Evolutionary conservation across 345 rosid species (phyloP), one percentile per base, ranked within the genome.

Genomic region (Erodium maritimum): DNA sequence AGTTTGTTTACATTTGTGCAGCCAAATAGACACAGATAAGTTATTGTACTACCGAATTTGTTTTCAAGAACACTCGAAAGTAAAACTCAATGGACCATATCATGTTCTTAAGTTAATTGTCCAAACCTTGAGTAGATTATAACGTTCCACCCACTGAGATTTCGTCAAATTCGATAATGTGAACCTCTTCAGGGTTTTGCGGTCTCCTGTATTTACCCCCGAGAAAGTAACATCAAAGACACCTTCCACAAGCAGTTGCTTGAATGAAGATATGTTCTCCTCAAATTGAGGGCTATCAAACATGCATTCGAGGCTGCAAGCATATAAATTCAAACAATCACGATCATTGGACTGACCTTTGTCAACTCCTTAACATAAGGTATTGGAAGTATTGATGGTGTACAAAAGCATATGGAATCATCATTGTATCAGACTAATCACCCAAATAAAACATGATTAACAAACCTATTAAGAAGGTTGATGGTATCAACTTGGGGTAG

Each of bases 251-350:
- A 87, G 87, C 69, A 93, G 77, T 54, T 80, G 71, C 70, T 87
- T 88, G 60, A 85, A 85, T 72, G 79, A 77, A 65, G 71, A 67
- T 71, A 81, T 62, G 71, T 85, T 85, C 73, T 89, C 91, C 84
- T 83, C 83, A 78, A 85, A 89, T 61, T 85, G 94, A 72, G 73
- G 73, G 76, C 95, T 83, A 64, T 78, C 82, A 50, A 89, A 93
- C 99, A 89, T 75, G 73, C 64, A 73, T 72, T 66, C 67, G 64
- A 87, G 78, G 80, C 96, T 88, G 86, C 81, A 76, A 61, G 66
- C 45, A 57, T 59, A 71, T 75, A 29, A 63, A 61, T 51, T 17
- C 0, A 64, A 58, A 54, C 50, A 17, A 57, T 69, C 52, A 71
- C 29, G 13, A 64, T 61, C 64, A 25, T 42, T 11, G 9, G 42